Evolutionary conservation across 768 basidiomycete genomes (phyloP).

Genomic region (Rhizopogon vulgaris): DNA sequence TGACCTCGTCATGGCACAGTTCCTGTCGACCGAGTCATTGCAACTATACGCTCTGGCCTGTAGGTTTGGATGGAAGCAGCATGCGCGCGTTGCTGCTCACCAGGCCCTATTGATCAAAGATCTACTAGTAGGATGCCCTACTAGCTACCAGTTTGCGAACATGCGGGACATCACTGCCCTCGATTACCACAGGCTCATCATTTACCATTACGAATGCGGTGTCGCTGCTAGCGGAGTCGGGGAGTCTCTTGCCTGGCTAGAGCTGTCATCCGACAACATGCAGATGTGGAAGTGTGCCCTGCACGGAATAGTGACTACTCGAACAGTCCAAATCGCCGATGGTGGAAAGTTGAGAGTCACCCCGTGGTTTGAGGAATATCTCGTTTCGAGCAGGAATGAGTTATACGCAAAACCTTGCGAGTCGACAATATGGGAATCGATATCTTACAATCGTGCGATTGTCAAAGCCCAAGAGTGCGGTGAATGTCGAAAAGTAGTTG

Average conservation of each 20-base stretch:
- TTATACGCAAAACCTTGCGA: neutral
- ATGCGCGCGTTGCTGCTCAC: slow-evolving; percentile 17
- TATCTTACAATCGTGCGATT: neutral
- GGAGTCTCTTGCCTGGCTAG: neutral
- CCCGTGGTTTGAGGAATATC: neutral
- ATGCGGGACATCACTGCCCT: slow-evolving; percentile 33
- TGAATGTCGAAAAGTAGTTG: neutral
- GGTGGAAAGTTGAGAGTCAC: neutral
- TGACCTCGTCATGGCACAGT: slow-evolving; percentile 5
- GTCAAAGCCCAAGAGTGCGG: too few species aligned
- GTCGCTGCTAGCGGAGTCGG: slow-evolving; percentile 7
- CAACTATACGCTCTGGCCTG: slow-evolving; percentile 22
- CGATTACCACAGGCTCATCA: slow-evolving; percentile 34
- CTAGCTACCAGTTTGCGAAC: slow-evolving; percentile 23
- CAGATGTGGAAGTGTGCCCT: too few species aligned
- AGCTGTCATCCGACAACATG: too few species aligned
- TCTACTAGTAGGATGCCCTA: slow-evolving; percentile 1
- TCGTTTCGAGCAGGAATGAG: neutral
- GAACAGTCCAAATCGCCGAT: too few species aligned
- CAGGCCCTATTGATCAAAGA: slow-evolving; percentile 15
- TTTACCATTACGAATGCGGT: slow-evolving; percentile 35
- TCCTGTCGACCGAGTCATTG: slow-evolving; percentile 12
- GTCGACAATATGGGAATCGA: neutral
- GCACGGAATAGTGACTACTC: too few species aligned
- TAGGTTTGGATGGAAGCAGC: slow-evolving; percentile 12